Conservation (phyloP, 345 rosid genomes). For the Camelina laxa region DNA sequence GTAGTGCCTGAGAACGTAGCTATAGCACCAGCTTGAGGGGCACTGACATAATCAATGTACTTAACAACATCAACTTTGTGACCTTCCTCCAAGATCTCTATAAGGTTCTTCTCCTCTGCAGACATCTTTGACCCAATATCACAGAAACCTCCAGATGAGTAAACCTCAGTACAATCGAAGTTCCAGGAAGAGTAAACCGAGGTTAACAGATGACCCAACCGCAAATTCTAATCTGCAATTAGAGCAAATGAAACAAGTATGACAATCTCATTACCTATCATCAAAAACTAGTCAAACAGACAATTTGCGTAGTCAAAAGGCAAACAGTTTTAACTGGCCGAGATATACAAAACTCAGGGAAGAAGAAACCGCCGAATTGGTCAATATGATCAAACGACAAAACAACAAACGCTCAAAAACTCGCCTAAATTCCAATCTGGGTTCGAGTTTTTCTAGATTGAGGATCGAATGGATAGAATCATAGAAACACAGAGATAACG, state of each 20-base stretch:
- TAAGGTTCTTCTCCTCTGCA: constrained; percentile 57
- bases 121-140: constrained; percentile 46
- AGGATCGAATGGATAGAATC: constrained; percentile 21
- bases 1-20: constrained; percentile 83
- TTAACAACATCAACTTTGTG: constrained; percentile 58
- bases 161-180: constrained; percentile 8
- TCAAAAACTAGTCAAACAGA: neutral
- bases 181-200: neutral
- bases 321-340: neutral
- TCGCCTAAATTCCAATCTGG: neutral
- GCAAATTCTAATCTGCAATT: constrained; percentile 18
- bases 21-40: constrained; percentile 72
- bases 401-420: constrained; percentile 8
- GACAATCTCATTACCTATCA: constrained; percentile 8
- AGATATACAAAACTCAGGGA: neutral
- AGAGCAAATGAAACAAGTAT: constrained; percentile 2
- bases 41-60: constrained; percentile 64
- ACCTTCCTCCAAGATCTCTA: constrained; percentile 72
- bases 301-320: neutral
- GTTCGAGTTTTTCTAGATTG: neutral
- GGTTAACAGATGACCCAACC: constrained; percentile 6
- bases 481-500: neutral
- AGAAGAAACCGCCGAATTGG: constrained; percentile 5
- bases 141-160: neutral
- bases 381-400: constrained; percentile 11